Evolutionary conservation across 176 grass and related monocot genomes (phyloP).

Genomic region (Musa itinerans): DNA sequence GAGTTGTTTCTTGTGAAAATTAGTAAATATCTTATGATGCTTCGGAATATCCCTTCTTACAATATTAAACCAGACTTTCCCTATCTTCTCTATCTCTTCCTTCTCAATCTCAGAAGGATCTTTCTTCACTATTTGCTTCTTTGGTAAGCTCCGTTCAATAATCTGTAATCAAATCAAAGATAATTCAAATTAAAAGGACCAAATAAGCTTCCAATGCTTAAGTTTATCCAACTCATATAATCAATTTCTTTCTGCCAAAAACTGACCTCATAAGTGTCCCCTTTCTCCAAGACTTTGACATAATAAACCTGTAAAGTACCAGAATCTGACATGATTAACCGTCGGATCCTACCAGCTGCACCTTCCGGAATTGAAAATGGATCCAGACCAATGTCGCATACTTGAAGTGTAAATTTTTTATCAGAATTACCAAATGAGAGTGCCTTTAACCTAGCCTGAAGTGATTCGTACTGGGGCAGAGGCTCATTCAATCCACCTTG

Average conservation of each 20-base stretch:
- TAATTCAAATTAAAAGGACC: neutral
- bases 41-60: conserved; percentile 65
- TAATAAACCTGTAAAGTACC: conserved; percentile 85
- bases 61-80: conserved; percentile 66
- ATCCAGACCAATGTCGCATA: conserved; percentile 45
- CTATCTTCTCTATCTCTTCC: conserved; percentile 62
- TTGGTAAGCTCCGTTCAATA: conserved; percentile 97
- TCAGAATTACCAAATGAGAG: conserved; percentile 18
- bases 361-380: conserved; percentile 90
- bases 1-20: conserved; percentile 66
- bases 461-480: conserved; percentile 66
- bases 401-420: conserved; percentile 76
- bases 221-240: neutral
- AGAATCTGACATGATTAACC: conserved; percentile 78
- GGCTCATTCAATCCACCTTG: conserved; percentile 70
- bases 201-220: neutral
- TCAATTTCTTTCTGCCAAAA: conserved; percentile 23
- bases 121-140: conserved; percentile 76
- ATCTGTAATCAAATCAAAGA: conserved; percentile 55
- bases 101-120: conserved; percentile 69
- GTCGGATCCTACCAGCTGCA: conserved; percentile 80
- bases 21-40: conserved; percentile 72
- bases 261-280: conserved; percentile 95
- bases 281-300: conserved; percentile 99
- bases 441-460: conserved; percentile 71